Percentiles rank a stretch among this genome's conserved stretches.
Conservation (phyloP, 2,329 filamentous ascomycete species). For the Pseudohalonectria lignicola region DNA sequence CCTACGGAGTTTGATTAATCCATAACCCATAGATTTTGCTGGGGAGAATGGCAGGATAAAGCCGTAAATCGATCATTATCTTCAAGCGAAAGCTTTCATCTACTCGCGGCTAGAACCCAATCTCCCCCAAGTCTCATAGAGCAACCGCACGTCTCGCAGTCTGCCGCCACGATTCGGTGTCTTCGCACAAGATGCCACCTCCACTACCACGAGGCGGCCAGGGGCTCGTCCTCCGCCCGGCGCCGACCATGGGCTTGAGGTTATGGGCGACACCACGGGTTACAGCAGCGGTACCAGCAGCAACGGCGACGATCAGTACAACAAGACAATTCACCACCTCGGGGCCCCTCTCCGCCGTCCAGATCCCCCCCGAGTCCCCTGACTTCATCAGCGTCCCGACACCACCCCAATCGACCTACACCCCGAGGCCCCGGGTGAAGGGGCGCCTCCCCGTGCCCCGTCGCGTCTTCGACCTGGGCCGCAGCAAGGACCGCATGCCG, state of each 20-base stretch:
- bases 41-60: too few species aligned
- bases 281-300: not conserved
- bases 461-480: slow-evolving; percentile 55
- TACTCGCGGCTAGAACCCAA: too few species aligned
- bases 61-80: too few species aligned
- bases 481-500: slow-evolving; percentile 22
- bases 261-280: too few species aligned
- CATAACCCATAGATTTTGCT: too few species aligned
- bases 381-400: slow-evolving; percentile 74
- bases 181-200: slow-evolving; percentile 13
- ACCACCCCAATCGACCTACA: slow-evolving; percentile 57
- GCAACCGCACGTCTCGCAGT: too few species aligned
- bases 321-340: slow-evolving; percentile 11
- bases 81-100: too few species aligned
- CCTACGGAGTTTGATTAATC: too few species aligned
- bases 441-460: slow-evolving; percentile 78
- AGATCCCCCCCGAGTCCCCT: slow-evolving; percentile 74
- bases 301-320: not conserved
- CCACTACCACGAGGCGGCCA: slow-evolving; percentile 8
- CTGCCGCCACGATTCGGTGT: too few species aligned
- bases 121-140: too few species aligned
- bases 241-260: too few species aligned
- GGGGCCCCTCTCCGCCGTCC: slow-evolving; percentile 25
- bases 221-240: slow-evolving; percentile 2
- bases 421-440: slow-evolving; percentile 41